Evolutionary conservation across 2,329 filamentous ascomycete genomes (phyloP), one percentile per base, ranked within the genome.

Genomic region (Arthrobotrys iridis): DNA sequence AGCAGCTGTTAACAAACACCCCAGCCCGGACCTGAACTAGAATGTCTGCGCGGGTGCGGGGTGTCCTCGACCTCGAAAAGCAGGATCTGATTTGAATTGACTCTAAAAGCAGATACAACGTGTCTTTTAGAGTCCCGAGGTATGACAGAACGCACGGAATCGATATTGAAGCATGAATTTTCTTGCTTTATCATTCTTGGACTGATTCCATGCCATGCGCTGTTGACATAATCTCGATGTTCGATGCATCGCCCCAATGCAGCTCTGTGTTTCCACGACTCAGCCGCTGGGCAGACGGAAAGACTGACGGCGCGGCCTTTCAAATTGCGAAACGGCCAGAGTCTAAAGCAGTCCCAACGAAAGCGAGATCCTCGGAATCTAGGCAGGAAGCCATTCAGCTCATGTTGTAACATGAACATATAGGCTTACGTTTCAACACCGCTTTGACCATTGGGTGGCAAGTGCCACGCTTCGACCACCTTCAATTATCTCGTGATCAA

Each of bases 331-430:
- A 45, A 52, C n/a, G 8, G 4, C 6, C 20, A n/a, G n/a, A n/a
- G n/a, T 15, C 55, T 10, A 45, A n/a, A 24, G 26, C 43, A 26
- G n/a, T 5, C 10, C 28, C 4, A 33, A 43, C 5, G 22, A 37
- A 22, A 20, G 7, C 28, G 18, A 46, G 22, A 48, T 22, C 26
- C 22, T 41, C 43, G 10, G 26, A 24, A 48, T 50, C 52, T 67
- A 74, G 62, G 70, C 70, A 67, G 62, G 70, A 63, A 52, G 35
- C 20, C 30, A 35, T 68, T 75, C 71, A 75, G 71, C 71, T 68
- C 57, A 46, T 22, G 30, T 40, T 43, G 63, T 24, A n/a, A 50
- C 58, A 18, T 13, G 41, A 24, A 24, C 43, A 18, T 63, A 24
- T 3, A 22, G 33, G 58, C 58, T 62, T 45, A 45, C 41, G 18